phyloP scores from a whole-genome alignment of 306 rosid species.

The Boehmeria nivea region DNA sequence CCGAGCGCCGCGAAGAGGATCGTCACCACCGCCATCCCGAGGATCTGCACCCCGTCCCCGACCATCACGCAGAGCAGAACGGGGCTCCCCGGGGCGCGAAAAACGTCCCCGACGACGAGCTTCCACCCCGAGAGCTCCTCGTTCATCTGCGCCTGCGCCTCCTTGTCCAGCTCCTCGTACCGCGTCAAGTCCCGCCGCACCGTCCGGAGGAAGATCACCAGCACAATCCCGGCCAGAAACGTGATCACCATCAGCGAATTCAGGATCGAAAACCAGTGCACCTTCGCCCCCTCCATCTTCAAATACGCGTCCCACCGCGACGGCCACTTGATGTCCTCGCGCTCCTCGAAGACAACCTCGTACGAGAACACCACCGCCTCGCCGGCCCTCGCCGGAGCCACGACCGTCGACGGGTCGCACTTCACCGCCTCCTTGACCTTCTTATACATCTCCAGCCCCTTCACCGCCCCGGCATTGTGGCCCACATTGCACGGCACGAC shows the following conservation, averaged over 20 bases:
- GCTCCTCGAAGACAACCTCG: slow-evolving; percentile 82
- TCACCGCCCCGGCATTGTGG: slow-evolving; percentile 50
- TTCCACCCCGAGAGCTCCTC: slow-evolving; percentile 98
- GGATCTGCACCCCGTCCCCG: slow-evolving; percentile 92
- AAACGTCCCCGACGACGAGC: slow-evolving; percentile 97
- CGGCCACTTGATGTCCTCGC: slow-evolving; percentile 89
- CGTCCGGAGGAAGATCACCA: slow-evolving; percentile 87
- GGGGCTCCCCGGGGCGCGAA: slow-evolving; percentile 79
- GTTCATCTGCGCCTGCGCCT: slow-evolving; percentile 98
- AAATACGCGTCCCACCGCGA: slow-evolving; percentile 98
- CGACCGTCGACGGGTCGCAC: slow-evolving; percentile 72
- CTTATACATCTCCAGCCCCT: slow-evolving; percentile 43
- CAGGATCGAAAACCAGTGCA: slow-evolving; percentile 94
- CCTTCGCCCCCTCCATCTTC: slow-evolving; percentile 98
- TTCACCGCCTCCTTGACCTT: slow-evolving; percentile 48
- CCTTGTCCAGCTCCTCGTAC: slow-evolving; percentile 95
- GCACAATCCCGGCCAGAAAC: slow-evolving; percentile 93
- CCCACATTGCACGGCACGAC: slow-evolving; percentile 73
- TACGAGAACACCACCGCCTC: slow-evolving; percentile 67
- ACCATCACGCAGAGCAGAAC: slow-evolving; percentile 81
- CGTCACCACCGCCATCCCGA: slow-evolving; percentile 96
- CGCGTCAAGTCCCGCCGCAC: slow-evolving; percentile 87
- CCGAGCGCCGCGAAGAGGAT: slow-evolving; percentile 94
- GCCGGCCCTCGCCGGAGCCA: slow-evolving; percentile 67
- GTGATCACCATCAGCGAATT: slow-evolving; percentile 95